These are phyloP conservation scores for Solanum corneliomulleri DNA, from an alignment of 257 asterid genomes.

Conservation along the genomic window DNA sequence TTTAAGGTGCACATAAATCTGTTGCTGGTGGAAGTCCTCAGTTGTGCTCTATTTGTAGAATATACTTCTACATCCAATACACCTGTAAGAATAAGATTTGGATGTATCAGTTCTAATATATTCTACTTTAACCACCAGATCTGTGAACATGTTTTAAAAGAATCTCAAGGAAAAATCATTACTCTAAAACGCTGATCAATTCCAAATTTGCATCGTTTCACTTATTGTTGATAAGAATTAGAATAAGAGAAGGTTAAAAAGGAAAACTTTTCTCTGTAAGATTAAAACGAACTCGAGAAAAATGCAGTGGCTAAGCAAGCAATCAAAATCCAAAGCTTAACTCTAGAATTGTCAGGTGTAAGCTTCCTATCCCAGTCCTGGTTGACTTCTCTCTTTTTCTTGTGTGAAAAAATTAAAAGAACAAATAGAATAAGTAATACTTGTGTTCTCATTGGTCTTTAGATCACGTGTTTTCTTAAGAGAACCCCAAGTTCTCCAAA, in stretches of 20 bases:
- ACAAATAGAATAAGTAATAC: too few species aligned
- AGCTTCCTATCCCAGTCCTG: not conserved
- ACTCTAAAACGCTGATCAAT: not conserved
- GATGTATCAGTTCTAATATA: not conserved
- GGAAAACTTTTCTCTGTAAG: not conserved
- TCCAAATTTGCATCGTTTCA: not conserved
- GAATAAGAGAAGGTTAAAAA: not conserved
- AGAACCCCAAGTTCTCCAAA: not conserved
- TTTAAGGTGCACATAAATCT: constrained; percentile 16
- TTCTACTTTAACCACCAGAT: not conserved
- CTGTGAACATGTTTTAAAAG: not conserved
- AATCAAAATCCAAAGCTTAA: not conserved
- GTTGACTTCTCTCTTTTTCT: not conserved
- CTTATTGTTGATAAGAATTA: not conserved
- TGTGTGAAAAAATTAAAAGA: not conserved
- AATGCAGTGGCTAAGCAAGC: not conserved
- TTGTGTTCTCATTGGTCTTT: not conserved
- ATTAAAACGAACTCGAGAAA: not conserved
- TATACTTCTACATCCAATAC: constrained; percentile 9
- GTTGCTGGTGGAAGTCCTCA: constrained; percentile 7
- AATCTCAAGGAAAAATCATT: not conserved
- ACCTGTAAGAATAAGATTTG: constrained; percentile 17
- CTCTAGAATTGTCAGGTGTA: not conserved
- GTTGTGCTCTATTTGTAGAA: not conserved
- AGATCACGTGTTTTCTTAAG: not conserved